phyloP scores from a whole-genome alignment of 2,329 filamentous ascomycete species.

The Verticillium longisporum region DNA sequence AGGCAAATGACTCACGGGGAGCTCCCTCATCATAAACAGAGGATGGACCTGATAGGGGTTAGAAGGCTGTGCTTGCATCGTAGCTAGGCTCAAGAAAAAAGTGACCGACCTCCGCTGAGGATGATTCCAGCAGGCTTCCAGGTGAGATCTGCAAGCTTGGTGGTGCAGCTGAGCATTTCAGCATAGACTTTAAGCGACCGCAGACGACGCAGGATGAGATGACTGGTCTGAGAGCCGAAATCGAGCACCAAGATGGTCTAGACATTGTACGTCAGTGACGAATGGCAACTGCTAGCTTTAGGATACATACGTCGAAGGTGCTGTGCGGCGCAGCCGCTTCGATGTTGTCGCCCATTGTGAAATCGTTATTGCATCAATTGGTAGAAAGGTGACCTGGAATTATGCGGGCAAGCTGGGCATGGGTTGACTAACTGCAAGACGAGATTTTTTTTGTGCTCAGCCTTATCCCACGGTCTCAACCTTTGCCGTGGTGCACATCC shows the following conservation, averaged over 20 bases:
- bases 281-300: background rate
- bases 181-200: conserved; percentile 76
- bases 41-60: conserved; percentile 30
- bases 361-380: background rate
- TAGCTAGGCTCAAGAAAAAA: background rate
- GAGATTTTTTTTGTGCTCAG: too few relatives aligned
- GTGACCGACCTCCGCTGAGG: conserved; percentile 27
- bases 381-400: too few relatives aligned
- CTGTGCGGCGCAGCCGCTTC: conserved; percentile 26
- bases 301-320: conserved; percentile 16
- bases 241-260: conserved; percentile 68
- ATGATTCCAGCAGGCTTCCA: conserved; percentile 84
- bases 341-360: conserved; percentile 1
- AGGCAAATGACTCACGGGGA: conserved; percentile 32
- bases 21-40: conserved; percentile 77
- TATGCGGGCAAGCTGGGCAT: too few relatives aligned
- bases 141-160: conserved; percentile 67
- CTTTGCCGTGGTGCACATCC: too few relatives aligned
- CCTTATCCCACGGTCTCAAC: too few relatives aligned
- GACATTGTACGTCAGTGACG: conserved; percentile 21
- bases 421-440: too few relatives aligned
- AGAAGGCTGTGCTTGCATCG: background rate
- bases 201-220: conserved; percentile 69
- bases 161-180: conserved; percentile 83
- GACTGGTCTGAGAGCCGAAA: conserved; percentile 65